Percentiles rank a stretch among this genome's conserved stretches.
Conservation (phyloP, 1,139 yeast species). For the Geotrichum klebahnii region DNA sequence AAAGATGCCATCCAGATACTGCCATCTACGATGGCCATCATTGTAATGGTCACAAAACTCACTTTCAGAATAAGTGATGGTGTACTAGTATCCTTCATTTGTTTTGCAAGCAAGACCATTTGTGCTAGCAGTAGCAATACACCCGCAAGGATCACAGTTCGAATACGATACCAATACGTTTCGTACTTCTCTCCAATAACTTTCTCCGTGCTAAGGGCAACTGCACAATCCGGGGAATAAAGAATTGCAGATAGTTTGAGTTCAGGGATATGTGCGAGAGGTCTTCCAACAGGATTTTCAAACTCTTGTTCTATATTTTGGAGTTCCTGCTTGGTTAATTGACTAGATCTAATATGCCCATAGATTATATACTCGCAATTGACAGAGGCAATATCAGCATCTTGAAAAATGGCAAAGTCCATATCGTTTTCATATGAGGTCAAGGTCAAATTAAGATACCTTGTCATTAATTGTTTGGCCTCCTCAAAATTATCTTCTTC, state of each 20-base stretch:
- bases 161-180: slow-evolving; percentile 44
- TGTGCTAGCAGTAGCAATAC: slow-evolving; percentile 48
- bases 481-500: slow-evolving; percentile 45
- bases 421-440: slow-evolving; percentile 29
- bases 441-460: slow-evolving; percentile 44
- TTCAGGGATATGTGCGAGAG: slow-evolving; percentile 57
- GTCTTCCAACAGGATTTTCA: slow-evolving; percentile 67
- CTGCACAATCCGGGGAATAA: slow-evolving; percentile 88
- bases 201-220: slow-evolving; percentile 45
- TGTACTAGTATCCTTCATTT: slow-evolving; percentile 66
- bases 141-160: slow-evolving; percentile 40
- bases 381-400: slow-evolving; percentile 30
- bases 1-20: slow-evolving; percentile 59
- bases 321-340: slow-evolving; percentile 51
- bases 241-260: slow-evolving; percentile 55
- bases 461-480: slow-evolving; percentile 42
- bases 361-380: slow-evolving; percentile 71
- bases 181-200: slow-evolving; percentile 60
- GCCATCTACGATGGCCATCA: slow-evolving; percentile 63
- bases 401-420: slow-evolving; percentile 28
- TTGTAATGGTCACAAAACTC: slow-evolving; percentile 57
- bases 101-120: slow-evolving; percentile 52
- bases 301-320: slow-evolving; percentile 67
- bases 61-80: slow-evolving; percentile 75
- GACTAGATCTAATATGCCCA: slow-evolving; percentile 63